Percentiles rank a stretch among this genome's conserved stretches.
Evolutionary conservation across 2,329 filamentous ascomycete genomes (phyloP).

Genomic region (Fusarium nodosum): DNA sequence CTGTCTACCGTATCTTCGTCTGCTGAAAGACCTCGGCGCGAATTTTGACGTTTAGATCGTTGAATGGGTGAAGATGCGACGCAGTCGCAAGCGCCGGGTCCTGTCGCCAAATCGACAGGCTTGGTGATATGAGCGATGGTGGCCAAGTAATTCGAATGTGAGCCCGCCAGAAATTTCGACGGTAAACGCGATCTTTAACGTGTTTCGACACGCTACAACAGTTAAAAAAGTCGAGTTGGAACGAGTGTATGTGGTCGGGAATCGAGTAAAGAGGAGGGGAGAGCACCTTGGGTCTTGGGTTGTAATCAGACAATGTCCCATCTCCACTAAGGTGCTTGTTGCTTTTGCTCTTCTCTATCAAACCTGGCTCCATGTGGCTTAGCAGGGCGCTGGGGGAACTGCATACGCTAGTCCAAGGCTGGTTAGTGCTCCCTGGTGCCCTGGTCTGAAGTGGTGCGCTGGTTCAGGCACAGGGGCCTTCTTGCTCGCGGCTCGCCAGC

Average conservation of each 20-base stretch:
- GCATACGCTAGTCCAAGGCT: constrained; percentile 33
- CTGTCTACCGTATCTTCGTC: constrained; percentile 4
- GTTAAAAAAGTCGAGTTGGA: constrained; percentile 25
- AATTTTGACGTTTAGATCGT: constrained; percentile 17
- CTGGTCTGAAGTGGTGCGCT: constrained; percentile 21
- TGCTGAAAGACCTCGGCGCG: background rate
- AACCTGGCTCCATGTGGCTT: constrained; percentile 42
- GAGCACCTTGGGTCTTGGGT: constrained; percentile 24
- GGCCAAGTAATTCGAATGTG: constrained; percentile 1
- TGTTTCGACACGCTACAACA: constrained; percentile 14
- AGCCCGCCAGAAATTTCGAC: constrained; percentile 6
- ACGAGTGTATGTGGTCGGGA: constrained; percentile 34
- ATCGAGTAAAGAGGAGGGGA: constrained; percentile 39
- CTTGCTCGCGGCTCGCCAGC: constrained; percentile 4
- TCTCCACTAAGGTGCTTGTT: constrained; percentile 21
- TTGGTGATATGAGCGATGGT: constrained; percentile 15
- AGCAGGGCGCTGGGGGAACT: constrained; percentile 37
- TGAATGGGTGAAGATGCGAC: constrained; percentile 26
- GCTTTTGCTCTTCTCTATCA: constrained; percentile 30
- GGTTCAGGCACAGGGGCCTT: constrained; percentile 40
- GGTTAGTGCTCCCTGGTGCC: constrained; percentile 19
- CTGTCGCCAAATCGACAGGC: constrained; percentile 1
- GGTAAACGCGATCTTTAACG: constrained; percentile 15
- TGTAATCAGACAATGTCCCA: constrained; percentile 33
- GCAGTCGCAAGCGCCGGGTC: constrained; percentile 25